These are phyloP conservation scores for Penicillium concentricum DNA, from an alignment of 2,329 filamentous ascomycete species.

Conservation along the genomic window DNA sequence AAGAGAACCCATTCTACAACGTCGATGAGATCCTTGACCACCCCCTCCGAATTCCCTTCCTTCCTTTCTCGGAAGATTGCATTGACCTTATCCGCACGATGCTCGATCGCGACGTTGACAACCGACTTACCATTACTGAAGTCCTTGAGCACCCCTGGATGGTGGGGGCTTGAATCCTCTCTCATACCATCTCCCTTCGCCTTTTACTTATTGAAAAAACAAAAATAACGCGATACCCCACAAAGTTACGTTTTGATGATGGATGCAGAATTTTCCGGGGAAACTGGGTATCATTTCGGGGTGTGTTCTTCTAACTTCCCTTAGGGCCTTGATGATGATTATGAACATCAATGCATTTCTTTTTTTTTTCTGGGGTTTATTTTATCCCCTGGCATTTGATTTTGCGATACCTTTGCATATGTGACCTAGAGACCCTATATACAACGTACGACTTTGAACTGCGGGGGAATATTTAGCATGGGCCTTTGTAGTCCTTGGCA, in stretches of 20 bases:
- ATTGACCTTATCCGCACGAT: constrained; percentile 89
- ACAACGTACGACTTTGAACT: neutral
- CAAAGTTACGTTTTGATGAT: constrained; percentile 23
- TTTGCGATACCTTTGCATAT: constrained; percentile 7
- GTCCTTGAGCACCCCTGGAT: constrained; percentile 88
- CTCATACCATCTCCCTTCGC: neutral
- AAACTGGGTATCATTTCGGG: constrained; percentile 9
- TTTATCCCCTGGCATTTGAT: constrained; percentile 2
- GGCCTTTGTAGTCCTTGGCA: neutral
- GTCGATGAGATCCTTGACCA: constrained; percentile 99
- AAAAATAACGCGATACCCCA: constrained; percentile 29
- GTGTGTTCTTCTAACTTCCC: neutral
- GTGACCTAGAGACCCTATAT: constrained; percentile 3
- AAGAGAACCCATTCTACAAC: constrained; percentile 98
- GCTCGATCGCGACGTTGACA: constrained; percentile 84
- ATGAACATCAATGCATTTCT: constrained; percentile 1
- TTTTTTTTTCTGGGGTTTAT: neutral
- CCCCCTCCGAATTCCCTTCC: constrained; percentile 80
- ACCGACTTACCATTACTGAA: constrained; percentile 80
- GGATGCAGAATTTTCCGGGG: constrained; percentile 4
- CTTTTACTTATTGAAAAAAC: constrained; percentile 8
- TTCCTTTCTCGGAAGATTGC: constrained; percentile 70
- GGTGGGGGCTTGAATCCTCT: constrained; percentile 23
- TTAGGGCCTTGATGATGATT: constrained; percentile 1
- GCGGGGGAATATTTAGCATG: constrained; percentile 1